These are phyloP conservation scores for Ogataea saltuana DNA, from an alignment of 805 yeast genomes.

Conservation along the genomic window DNA sequence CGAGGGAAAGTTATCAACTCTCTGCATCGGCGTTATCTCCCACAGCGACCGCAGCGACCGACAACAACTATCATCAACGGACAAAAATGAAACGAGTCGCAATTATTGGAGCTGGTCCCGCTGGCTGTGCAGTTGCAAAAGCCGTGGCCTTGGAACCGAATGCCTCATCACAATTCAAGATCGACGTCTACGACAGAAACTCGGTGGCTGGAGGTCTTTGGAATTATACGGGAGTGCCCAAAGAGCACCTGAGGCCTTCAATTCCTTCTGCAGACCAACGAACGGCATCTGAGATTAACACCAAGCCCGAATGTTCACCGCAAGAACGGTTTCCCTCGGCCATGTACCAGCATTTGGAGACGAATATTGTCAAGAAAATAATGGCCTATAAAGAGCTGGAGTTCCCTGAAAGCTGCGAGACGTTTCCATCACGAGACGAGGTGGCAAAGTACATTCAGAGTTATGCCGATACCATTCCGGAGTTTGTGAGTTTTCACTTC, in stretches of 20 bases:
- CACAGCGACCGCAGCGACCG: neutral
- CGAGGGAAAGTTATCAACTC: neutral
- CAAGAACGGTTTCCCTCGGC: slow-evolving; percentile 32
- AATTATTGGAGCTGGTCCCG: slow-evolving; percentile 39
- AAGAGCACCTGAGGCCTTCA: slow-evolving; percentile 24
- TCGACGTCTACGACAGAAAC: slow-evolving; percentile 36
- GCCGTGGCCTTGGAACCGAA: slow-evolving; percentile 36
- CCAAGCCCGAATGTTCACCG: slow-evolving; percentile 11
- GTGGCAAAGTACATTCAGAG: slow-evolving; percentile 60
- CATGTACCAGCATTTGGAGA: slow-evolving; percentile 38
- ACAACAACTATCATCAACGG: neutral
- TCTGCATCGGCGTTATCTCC: neutral
- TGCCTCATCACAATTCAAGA: slow-evolving; percentile 21
- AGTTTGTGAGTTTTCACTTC: slow-evolving; percentile 36
- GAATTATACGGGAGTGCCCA: slow-evolving; percentile 33
- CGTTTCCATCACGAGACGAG: slow-evolving; percentile 60
- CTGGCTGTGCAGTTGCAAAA: slow-evolving; percentile 37
- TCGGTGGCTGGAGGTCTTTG: slow-evolving; percentile 37
- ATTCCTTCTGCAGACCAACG: slow-evolving; percentile 27
- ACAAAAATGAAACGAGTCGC: slow-evolving; percentile 30
- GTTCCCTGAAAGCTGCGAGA: slow-evolving; percentile 40
- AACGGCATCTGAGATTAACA: slow-evolving; percentile 18
- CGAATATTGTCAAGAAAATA: slow-evolving; percentile 34
- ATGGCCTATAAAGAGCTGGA: slow-evolving; percentile 35
- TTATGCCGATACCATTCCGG: slow-evolving; percentile 50